These are phyloP conservation scores for Pyrenula massariospora DNA, from an alignment of 495 filamentous ascomycete genomes.

Conservation along the genomic window DNA sequence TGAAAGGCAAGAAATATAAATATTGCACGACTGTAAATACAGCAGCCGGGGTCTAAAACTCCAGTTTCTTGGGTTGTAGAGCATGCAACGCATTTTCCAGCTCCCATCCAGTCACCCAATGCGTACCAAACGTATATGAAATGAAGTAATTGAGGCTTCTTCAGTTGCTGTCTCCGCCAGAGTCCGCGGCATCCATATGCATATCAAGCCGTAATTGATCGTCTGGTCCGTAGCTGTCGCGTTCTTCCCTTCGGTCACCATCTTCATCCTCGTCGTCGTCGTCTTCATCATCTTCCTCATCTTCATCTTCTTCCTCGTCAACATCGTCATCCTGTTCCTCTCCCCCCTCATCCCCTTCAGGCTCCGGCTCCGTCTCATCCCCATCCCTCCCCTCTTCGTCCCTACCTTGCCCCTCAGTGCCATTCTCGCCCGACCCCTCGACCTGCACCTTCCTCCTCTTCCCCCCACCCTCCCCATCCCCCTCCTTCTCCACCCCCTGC, in stretches of 20 bases:
- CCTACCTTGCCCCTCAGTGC: slow-evolving; percentile 24
- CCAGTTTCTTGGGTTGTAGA: too few species aligned
- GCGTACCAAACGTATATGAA: too few species aligned
- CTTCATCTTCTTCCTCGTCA: slow-evolving; percentile 36
- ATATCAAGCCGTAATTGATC: slow-evolving; percentile 30
- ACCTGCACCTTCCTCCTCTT: slow-evolving; percentile 35
- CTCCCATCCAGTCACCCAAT: too few species aligned
- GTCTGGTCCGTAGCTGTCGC: slow-evolving; percentile 19
- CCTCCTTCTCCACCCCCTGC: slow-evolving; percentile 20
- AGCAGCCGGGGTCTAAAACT: too few species aligned
- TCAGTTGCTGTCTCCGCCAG: background rate
- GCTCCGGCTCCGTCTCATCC: slow-evolving; percentile 43
- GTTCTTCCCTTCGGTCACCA: slow-evolving; percentile 1
- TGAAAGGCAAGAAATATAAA: too few species aligned
- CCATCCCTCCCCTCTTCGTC: slow-evolving; percentile 38
- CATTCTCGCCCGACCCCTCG: slow-evolving; percentile 37
- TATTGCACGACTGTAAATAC: too few species aligned
- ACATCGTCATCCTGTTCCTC: slow-evolving; percentile 47
- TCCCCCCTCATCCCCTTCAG: slow-evolving; percentile 27
- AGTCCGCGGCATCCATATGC: slow-evolving; percentile 9
- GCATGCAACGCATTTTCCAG: too few species aligned
- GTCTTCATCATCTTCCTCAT: slow-evolving; percentile 13
- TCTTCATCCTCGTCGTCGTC: slow-evolving; percentile 32
- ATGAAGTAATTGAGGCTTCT: too few species aligned
- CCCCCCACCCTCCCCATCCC: slow-evolving; percentile 33